Evolutionary conservation across 768 basidiomycete genomes (phyloP).

Genomic region (Russula griseocarnosa): DNA sequence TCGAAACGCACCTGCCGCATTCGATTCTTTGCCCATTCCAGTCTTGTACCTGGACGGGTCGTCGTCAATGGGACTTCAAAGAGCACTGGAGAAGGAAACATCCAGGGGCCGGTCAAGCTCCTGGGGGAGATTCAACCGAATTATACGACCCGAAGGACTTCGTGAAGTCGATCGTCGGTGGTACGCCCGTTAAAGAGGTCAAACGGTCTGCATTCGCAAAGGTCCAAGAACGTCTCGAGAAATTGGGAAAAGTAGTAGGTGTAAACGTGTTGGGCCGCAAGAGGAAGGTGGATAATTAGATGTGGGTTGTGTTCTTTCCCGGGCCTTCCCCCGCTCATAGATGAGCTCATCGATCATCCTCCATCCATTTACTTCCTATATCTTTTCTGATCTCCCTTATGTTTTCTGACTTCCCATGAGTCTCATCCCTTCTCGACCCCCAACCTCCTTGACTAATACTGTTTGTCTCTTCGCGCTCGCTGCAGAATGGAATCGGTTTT

Average conservation of each 20-base stretch:
- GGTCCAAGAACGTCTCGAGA: not conserved
- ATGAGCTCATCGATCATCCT: too few species aligned
- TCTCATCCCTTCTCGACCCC: too few species aligned
- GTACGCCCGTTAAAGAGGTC: not conserved
- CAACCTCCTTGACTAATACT: too few species aligned
- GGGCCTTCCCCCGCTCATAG: too few species aligned
- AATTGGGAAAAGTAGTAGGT: not conserved
- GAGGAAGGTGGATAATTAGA: not conserved
- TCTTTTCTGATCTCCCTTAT: too few species aligned
- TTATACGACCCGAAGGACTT: not conserved
- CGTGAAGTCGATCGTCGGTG: not conserved
- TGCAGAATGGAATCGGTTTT: too few species aligned
- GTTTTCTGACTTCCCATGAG: too few species aligned
- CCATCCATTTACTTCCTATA: too few species aligned
- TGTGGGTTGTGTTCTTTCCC: too few species aligned
- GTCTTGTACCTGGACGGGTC: not conserved
- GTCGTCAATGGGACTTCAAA: not conserved
- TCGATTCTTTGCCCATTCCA: not conserved
- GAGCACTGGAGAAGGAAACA: not conserved
- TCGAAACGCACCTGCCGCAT: not conserved
- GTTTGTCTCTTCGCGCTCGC: too few species aligned
- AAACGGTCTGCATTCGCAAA: not conserved
- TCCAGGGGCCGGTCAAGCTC: not conserved
- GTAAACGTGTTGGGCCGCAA: not conserved
- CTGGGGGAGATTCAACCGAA: not conserved